A percentile compares a stretch with the other conserved stretches of the same genome.
These are phyloP conservation scores for Pleurotus eryngii DNA, from an alignment of 768 basidiomycete genomes.

Conservation along the genomic window DNA sequence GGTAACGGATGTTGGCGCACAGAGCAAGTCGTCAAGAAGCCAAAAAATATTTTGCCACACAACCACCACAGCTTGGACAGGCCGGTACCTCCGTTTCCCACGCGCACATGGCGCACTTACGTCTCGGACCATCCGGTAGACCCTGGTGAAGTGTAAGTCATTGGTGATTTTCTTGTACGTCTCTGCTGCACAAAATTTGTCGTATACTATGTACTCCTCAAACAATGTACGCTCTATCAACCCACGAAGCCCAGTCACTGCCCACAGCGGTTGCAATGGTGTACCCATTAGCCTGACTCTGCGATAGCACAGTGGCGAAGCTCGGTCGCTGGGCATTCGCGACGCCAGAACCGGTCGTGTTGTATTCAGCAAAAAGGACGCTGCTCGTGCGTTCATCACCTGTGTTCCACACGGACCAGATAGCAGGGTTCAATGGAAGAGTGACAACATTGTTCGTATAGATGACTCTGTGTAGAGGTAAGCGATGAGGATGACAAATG, in stretches of 20 bases:
- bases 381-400: constrained; percentile 35
- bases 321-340: constrained; percentile 30
- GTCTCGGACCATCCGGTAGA: no score
- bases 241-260: constrained; percentile 42
- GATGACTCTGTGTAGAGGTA: constrained; percentile 33
- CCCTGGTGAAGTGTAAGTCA: no score
- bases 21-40: constrained; percentile 27
- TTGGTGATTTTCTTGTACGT: no score
- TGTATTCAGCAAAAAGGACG: constrained; percentile 44
- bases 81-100: no score
- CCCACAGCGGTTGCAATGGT: constrained; percentile 44
- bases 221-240: constrained; percentile 37
- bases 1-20: constrained; percentile 17
- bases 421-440: constrained; percentile 33
- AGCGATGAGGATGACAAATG: not conserved
- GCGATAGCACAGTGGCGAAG: constrained; percentile 36
- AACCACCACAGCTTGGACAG: no score
- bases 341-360: constrained; percentile 40
- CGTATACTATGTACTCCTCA: constrained; percentile 8
- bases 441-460: constrained; percentile 44
- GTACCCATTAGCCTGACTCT: constrained; percentile 33
- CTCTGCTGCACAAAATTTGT: no score
- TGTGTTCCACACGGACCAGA: constrained; percentile 46
- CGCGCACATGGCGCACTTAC: no score
- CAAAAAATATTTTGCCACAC: constrained; percentile 25